These are phyloP conservation scores for Beta lomatogona DNA, from an alignment of 179 eudicot species.

Conservation along the genomic window DNA sequence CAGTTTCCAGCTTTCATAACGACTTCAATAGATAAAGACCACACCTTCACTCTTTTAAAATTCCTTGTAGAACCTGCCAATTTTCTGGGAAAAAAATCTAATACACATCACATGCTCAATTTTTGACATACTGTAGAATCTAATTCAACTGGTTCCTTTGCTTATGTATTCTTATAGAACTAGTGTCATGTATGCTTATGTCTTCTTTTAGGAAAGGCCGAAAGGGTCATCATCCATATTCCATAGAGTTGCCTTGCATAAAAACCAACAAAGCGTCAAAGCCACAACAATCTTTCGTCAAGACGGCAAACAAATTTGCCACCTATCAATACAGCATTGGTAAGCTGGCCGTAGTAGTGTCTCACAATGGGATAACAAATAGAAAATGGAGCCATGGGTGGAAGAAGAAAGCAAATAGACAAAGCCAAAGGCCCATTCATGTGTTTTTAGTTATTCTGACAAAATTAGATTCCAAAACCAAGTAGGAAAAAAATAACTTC, in stretches of 20 bases:
- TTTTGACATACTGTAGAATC: background rate
- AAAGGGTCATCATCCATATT: background rate
- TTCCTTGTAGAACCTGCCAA: background rate
- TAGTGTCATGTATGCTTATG: background rate
- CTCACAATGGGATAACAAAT: background rate
- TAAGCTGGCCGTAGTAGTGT: background rate
- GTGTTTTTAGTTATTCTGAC: background rate
- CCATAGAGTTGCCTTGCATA: background rate
- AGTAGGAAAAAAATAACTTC: background rate
- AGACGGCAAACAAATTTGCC: background rate
- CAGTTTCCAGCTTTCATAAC: background rate
- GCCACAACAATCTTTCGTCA: background rate
- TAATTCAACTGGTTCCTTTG: background rate
- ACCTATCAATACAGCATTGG: background rate
- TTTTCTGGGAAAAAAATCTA: background rate
- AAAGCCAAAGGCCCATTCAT: background rate
- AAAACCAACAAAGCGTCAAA: background rate
- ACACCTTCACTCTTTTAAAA: background rate
- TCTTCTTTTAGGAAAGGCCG: background rate
- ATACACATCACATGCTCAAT: background rate
- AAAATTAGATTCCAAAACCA: background rate
- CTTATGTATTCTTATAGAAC: background rate
- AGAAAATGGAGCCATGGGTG: background rate
- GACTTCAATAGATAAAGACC: background rate
- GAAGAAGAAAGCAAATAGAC: background rate